Evolutionary conservation across 257 asterid genomes (phyloP).

Genomic region (Primulina tabacum): DNA sequence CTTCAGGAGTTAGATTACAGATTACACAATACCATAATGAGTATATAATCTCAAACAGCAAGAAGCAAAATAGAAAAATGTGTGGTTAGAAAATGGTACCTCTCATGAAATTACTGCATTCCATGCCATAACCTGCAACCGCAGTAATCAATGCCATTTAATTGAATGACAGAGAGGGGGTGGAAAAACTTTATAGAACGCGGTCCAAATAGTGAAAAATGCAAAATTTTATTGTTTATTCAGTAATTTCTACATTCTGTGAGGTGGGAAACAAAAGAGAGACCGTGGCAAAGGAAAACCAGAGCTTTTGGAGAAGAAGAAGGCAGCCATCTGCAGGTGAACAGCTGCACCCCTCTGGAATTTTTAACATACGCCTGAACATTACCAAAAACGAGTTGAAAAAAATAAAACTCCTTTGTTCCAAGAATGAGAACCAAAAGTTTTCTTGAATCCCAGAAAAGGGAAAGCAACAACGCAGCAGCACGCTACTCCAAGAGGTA

Average conservation of each 20-base stretch:
- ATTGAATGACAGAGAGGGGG: not conserved
- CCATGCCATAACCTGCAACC: constrained; percentile 96
- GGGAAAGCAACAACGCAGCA: not conserved
- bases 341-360: constrained; percentile 70
- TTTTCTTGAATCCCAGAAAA: constrained; percentile 11
- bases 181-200: not conserved
- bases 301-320: constrained; percentile 84
- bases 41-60: not conserved
- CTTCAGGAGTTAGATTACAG: not conserved
- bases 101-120: constrained; percentile 96
- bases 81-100: constrained; percentile 37
- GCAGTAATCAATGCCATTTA: constrained; percentile 34
- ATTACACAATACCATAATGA: not conserved
- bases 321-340: constrained; percentile 94
- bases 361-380: constrained; percentile 65
- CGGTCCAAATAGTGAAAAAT: not conserved
- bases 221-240: not conserved
- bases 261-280: constrained; percentile 23
- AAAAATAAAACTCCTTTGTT: not conserved
- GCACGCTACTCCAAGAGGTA: not conserved
- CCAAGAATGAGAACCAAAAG: not conserved
- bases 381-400: not conserved
- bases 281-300: constrained; percentile 95
- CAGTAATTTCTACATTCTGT: not conserved
- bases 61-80: not conserved